Evolutionary conservation across 768 basidiomycete species (phyloP), one percentile per base, ranked within the genome.

Genomic region (Serendipita sp.): DNA sequence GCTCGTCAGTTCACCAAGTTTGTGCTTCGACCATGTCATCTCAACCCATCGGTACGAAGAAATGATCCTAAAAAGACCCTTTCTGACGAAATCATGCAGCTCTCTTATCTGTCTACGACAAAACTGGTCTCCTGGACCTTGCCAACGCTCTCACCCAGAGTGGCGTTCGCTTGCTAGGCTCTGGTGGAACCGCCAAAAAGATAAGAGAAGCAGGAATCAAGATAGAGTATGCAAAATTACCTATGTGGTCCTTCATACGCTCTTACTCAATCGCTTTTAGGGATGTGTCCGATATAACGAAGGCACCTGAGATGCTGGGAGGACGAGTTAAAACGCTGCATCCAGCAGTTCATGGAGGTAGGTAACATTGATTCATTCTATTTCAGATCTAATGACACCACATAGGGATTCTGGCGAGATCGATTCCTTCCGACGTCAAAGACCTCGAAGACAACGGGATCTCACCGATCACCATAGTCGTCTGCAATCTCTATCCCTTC

Each of bases 401-500:
- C 48, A 3, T 62, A 95, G 93, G 95, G 30, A 99, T 99, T 66
- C 84, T 99, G 44, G 93, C 96, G 3, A 86, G 96, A 20, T 81
- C 85, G 60, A 95, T 93, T 66, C 82, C 87, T 3, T 91, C 91
- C 9, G 96, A 99, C 74, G 81, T 92, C 66, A 77, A 80, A 61
- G 96, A 99, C 72, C 81, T 98, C 60, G 75, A 80, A 30, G 77
- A 84, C 4, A 92, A 95, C 70, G 78, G 77, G 64, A 98, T 99
- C 73, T 82, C 88, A 3, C 89, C 90, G 65, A 97, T 98, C 75
- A 85, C 88, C 62, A 87, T 99, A 76, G 95, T 99, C 63, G 93
- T 96, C 65, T 99, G 96, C 83, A 99, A 99, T 73, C 83, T 99
- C 61, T 98, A 99, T 77, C 96, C 96, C 0, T 99, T 99, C 76